Base-by-base conservation (phyloP, 495 filamentous ascomycete genomes). In the Bacidia rubella region DNA sequence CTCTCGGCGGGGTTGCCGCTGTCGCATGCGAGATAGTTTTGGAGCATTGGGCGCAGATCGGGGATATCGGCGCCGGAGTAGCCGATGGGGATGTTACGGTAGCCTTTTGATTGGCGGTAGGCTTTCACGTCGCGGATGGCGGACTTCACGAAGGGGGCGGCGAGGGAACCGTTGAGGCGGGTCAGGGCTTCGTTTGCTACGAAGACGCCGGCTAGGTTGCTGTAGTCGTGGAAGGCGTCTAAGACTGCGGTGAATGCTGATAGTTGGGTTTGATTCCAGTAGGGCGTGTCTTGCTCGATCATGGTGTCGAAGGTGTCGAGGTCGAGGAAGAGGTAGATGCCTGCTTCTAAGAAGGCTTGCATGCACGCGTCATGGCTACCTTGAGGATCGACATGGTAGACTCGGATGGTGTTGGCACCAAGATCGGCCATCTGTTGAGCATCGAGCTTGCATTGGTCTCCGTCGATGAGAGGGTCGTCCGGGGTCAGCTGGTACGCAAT, bases 51-150 rank as follows among this genome's bases (percentile, higher is more conserved):
- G 19, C 88, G 81, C 40, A 92, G 77, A 41, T 78, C 71, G 2
- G 85, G 70, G 56, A 93, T 90, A 64, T 95, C 88, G 27, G 87
- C 86, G n/a, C 86, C 87, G 7, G 86, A 87, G 68, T 95, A 95
- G 40, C 88, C 88, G 48, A 95, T 70, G 5, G 88, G 87, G 49
- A 95, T 85, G 25, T 82, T 68, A 51, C 88, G 84, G 67, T 92
- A 90, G n/a, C 74, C 72, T 68, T 90, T 85, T 49, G 70, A 65
- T 59, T 87, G 74, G 45, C 86, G 76, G 66, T 93, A 86, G 0
- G 80, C 78, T 73, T 92, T 93, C 67, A 90, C 70, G 60, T 95
- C 87, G 39, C 83, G 76, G 17, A 80, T 75, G 19, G 86, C 85
- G 47, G 87, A 82, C 65, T 92, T 86, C 65, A 93, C 77, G 64